Evolutionary conservation across 305 asterid species (phyloP).

Genomic region (Vinca major): DNA sequence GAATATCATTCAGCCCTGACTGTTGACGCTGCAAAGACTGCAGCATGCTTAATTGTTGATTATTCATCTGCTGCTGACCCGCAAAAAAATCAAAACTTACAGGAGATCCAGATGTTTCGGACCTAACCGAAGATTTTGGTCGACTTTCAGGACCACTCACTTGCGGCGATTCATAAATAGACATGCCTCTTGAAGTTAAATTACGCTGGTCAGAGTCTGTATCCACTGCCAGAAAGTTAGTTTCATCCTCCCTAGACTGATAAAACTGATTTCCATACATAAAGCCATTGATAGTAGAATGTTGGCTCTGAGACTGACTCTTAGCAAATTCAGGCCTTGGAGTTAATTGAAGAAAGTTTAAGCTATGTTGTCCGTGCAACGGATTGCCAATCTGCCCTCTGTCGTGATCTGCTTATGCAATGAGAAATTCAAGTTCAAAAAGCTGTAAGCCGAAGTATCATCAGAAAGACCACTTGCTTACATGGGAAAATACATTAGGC

Average conservation of each 20-base stretch:
- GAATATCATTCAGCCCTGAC: slow-evolving; percentile 57
- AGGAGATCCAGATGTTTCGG: slow-evolving; percentile 52
- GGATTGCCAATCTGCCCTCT: slow-evolving; percentile 54
- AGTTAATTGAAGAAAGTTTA: slow-evolving; percentile 44
- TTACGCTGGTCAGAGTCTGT: slow-evolving; percentile 46
- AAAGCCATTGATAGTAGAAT: slow-evolving; percentile 18
- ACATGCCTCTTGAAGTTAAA: slow-evolving; percentile 43
- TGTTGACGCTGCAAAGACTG: slow-evolving; percentile 72
- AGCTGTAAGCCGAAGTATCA: slow-evolving; percentile 5
- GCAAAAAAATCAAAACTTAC: slow-evolving; percentile 71
- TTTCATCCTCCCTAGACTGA: slow-evolving; percentile 26
- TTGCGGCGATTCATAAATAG: slow-evolving; percentile 53
- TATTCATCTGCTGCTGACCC: slow-evolving; percentile 69
- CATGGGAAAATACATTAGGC: slow-evolving; percentile 3
- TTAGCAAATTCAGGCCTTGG: slow-evolving; percentile 47
- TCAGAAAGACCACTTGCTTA: neutral
- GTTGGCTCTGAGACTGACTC: slow-evolving; percentile 26
- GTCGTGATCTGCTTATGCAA: slow-evolving; percentile 39
- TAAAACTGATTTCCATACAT: slow-evolving; percentile 22
- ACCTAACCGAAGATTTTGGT: slow-evolving; percentile 44
- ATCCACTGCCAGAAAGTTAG: slow-evolving; percentile 39
- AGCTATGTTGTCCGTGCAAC: slow-evolving; percentile 43
- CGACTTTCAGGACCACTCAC: slow-evolving; percentile 49
- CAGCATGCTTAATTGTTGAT: slow-evolving; percentile 57
- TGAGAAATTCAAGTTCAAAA: neutral